These are phyloP conservation scores for Dacryopinax primogenitus DNA, from an alignment of 768 basidiomycete genomes.

Conservation along the genomic window DNA sequence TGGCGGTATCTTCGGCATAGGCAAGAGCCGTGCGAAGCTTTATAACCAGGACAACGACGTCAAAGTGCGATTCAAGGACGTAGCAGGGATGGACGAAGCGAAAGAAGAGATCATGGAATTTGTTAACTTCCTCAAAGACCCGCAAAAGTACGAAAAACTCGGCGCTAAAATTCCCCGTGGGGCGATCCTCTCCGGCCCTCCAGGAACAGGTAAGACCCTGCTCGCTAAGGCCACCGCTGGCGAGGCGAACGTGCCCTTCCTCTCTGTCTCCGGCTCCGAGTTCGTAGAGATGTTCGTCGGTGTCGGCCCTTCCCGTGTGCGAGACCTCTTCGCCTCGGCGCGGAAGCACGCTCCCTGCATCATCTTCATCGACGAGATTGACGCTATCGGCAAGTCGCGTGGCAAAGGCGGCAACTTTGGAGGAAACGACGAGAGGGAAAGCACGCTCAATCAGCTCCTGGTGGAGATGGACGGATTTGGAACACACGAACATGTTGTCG, in stretches of 20 bases:
- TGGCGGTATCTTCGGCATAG: slow-evolving; percentile 92
- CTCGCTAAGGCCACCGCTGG: slow-evolving; percentile 98
- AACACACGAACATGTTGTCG: slow-evolving; percentile 91
- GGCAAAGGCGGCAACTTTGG: slow-evolving; percentile 67
- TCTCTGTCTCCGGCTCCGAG: slow-evolving; percentile 96
- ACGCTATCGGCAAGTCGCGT: slow-evolving; percentile 93
- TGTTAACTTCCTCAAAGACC: slow-evolving; percentile 95
- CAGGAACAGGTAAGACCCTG: slow-evolving; percentile 96
- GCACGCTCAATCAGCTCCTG: slow-evolving; percentile 89
- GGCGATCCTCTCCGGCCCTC: slow-evolving; percentile 87
- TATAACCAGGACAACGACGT: slow-evolving; percentile 97
- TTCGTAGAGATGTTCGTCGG: slow-evolving; percentile 99
- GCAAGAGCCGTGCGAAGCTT: slow-evolving; percentile 84
- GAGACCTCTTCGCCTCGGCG: slow-evolving; percentile 93
- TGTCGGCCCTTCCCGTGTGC: slow-evolving; percentile 91
- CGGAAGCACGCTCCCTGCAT: slow-evolving; percentile 98
- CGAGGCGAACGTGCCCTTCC: slow-evolving; percentile 94
- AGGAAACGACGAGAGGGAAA: slow-evolving; percentile 95
- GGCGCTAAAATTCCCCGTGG: slow-evolving; percentile 97
- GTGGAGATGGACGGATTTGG: slow-evolving; percentile 99
- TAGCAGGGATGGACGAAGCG: slow-evolving; percentile 99
- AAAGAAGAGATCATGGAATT: slow-evolving; percentile 99
- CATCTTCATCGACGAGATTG: slow-evolving; percentile 98
- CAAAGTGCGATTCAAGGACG: slow-evolving; percentile 85
- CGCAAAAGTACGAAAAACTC: slow-evolving; percentile 82